These are phyloP conservation scores for Hapsidospora chrysogenum DNA, from an alignment of 495 filamentous ascomycete species.

Conservation along the genomic window DNA sequence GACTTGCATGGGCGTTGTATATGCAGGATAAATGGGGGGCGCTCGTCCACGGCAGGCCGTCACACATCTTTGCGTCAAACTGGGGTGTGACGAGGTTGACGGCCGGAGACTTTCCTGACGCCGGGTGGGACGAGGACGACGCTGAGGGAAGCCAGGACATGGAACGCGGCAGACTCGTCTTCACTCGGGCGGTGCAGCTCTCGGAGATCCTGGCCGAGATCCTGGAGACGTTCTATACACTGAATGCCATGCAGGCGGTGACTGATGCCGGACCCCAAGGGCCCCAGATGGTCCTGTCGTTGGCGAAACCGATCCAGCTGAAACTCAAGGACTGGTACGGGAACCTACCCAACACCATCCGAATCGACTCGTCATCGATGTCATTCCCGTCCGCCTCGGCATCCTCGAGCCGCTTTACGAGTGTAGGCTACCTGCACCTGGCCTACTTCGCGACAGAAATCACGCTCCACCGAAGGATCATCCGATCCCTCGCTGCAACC, in stretches of 20 bases:
- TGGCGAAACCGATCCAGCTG: slow-evolving; percentile 70
- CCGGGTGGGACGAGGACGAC: slow-evolving; percentile 35
- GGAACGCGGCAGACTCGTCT: slow-evolving; percentile 50
- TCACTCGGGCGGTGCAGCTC: slow-evolving; percentile 57
- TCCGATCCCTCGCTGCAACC: slow-evolving; percentile 45
- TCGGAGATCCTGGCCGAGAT: slow-evolving; percentile 65
- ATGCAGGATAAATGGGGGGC: slow-evolving; percentile 67
- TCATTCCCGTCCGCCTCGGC: slow-evolving; percentile 15
- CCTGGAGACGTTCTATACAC: slow-evolving; percentile 64
- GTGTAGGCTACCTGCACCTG: slow-evolving; percentile 62
- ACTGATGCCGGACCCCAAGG: slow-evolving; percentile 31
- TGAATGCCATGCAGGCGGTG: slow-evolving; percentile 38
- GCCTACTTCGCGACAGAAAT: slow-evolving; percentile 77
- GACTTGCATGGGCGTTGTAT: slow-evolving; percentile 59
- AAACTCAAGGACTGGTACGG: slow-evolving; percentile 72
- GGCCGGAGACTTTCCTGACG: slow-evolving; percentile 44
- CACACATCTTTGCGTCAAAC: slow-evolving; percentile 43
- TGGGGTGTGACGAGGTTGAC: slow-evolving; percentile 46
- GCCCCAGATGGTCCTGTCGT: slow-evolving; percentile 47
- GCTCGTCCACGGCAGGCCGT: slow-evolving; percentile 50
- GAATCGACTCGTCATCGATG: slow-evolving; percentile 41
- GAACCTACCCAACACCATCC: slow-evolving; percentile 42
- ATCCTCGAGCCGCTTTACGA: slow-evolving; percentile 30
- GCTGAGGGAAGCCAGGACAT: slow-evolving; percentile 44
- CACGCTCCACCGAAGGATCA: slow-evolving; percentile 67